phyloP scores from a whole-genome alignment of 257 asterid genomes.

The Solanum arcanum region DNA sequence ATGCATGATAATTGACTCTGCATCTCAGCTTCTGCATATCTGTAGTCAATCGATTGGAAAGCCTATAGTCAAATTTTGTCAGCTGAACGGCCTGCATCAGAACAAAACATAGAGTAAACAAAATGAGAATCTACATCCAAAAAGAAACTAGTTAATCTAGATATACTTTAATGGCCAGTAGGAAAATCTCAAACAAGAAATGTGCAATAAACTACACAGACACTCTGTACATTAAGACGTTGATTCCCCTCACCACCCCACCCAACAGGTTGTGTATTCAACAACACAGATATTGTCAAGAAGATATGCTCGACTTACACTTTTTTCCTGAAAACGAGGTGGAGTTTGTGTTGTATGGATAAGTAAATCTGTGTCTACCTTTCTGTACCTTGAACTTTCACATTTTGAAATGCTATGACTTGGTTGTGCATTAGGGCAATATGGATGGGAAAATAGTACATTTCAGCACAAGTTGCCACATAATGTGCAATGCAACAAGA shows the following conservation, averaged over 20 bases:
- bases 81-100: slow-evolving; percentile 56
- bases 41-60: slow-evolving; percentile 39
- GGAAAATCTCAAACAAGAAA: background rate
- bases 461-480: background rate
- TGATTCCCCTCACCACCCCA: background rate
- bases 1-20: slow-evolving; percentile 64
- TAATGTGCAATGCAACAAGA: background rate
- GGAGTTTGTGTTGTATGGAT: background rate
- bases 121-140: background rate
- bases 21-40: slow-evolving; percentile 71
- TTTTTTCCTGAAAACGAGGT: background rate
- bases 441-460: background rate
- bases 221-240: background rate
- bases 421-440: background rate
- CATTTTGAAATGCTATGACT: background rate
- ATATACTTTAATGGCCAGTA: background rate
- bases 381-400: background rate
- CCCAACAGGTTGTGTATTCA: background rate
- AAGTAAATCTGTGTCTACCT: background rate
- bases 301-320: background rate
- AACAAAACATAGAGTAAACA: background rate
- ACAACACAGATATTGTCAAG: background rate
- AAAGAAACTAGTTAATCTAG: background rate
- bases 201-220: background rate
- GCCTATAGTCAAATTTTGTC: slow-evolving; percentile 64